Base-by-base conservation (phyloP, 768 basidiomycete genomes). In the Cubamyces lactineus region DNA sequence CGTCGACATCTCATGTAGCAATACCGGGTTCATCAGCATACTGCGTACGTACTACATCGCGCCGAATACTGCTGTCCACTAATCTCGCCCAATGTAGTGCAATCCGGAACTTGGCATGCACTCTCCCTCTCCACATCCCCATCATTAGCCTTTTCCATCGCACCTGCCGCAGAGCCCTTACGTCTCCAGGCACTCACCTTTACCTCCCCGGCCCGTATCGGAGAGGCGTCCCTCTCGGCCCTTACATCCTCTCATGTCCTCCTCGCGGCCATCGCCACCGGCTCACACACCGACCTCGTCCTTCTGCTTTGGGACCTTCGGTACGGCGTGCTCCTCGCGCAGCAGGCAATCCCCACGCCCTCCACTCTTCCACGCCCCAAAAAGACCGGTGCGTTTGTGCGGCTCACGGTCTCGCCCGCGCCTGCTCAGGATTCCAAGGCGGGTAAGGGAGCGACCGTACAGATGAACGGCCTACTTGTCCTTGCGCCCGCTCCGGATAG, bases 301-400 rank as follows among this genome's bases (percentile, higher is more conserved):
- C 56, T 75, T 26, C 65, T 74, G 7, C 51, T 76, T 23, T 75
- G 74, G 74, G 75, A 76, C 59, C 53, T 75, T 2, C 75, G 72
- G 39, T 76, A 74, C 48, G 65, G 64, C 17, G 74, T 76, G 16
- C 57, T 76, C 5, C 67, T 75, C 23, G 69, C 71, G 0, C 67
- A 71, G n/a, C 72, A 75, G 7, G 48, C 57, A 3, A 56, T 71
- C 19, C 13, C 72, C 1, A 50, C 69, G 0, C 75, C 75, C 2
- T 66, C 70, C 0, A 63, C 71, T 2, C 63, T 75, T 28, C 53
- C 52, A 2, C 57, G 68, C 24, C 54, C 62, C 4, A 69, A 67
- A 53, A 67, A 65, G 46, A 41, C 38, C 2, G 69, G 70, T 12
- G 61, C 68, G 8, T 48, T 48, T 13, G 34, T 73, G 0, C 45